Conservation (phyloP, 2,329 filamentous ascomycete species). For the Ceratocystis colombiana region DNA sequence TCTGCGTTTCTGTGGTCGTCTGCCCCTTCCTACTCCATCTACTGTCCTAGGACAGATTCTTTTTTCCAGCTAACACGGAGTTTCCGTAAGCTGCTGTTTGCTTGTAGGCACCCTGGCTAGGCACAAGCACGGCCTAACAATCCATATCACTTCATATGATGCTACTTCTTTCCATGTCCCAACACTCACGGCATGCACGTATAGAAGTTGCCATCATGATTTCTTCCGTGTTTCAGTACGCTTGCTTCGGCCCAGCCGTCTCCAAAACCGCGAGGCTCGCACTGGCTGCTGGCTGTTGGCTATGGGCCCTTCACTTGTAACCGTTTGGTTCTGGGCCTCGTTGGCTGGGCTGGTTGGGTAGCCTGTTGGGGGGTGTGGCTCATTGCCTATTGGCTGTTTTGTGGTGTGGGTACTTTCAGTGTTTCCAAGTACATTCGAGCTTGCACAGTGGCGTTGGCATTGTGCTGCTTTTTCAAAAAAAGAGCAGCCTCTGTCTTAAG, state of each 20-base stretch:
- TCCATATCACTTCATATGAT: too few species aligned
- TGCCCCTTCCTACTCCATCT: not conserved
- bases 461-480: not conserved
- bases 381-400: not conserved
- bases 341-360: not conserved
- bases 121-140: too few species aligned
- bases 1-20: not conserved
- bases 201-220: not conserved
- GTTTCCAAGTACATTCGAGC: not conserved
- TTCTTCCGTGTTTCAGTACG: conserved; percentile 14
- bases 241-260: conserved; percentile 7
- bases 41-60: not conserved
- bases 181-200: too few species aligned
- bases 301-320: not conserved
- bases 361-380: not conserved
- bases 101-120: not conserved
- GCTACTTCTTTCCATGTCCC: too few species aligned
- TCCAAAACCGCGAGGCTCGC: not conserved
- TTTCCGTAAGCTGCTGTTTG: not conserved
- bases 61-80: not conserved
- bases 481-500: not conserved
- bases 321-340: not conserved
- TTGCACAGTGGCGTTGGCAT: not conserved
- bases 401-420: not conserved
- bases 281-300: not conserved